Evolutionary conservation across 305 asterid species (phyloP), one percentile per base, ranked within the genome.

Genomic region (Plantago coronopus): DNA sequence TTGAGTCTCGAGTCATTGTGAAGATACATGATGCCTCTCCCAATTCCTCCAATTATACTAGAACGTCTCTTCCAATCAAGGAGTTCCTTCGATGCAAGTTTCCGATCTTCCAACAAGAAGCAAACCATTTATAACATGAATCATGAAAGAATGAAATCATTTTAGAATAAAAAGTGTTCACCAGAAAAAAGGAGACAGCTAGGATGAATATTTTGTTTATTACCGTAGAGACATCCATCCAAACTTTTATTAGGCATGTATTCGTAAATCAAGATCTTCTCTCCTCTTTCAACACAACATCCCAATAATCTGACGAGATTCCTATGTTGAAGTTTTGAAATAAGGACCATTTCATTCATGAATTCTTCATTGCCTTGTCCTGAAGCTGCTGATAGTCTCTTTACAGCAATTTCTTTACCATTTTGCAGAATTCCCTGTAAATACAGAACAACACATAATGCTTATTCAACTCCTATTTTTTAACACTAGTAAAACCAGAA

Each of bases 321-420:
- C 48, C 79, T 31, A 23, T 77, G 82, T 62, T 77, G 77, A 55
- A 77, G 70, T 59, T 77, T 77, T 23, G 75, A 67, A 46, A 77
- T 77, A 59, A 77, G 63, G 45, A 48, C 37, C 58, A 74, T 73
- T 71, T 77, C 82, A 49, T 74, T 77, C 79, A 70, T 61, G 64
- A 77, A 77, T 50, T 77, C 79, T 22, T 67, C 65, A 58, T 57
- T 44, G 13, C 79, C 82, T 38, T 74, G 79, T 45, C 68, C 60
- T 5, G 77, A 77, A 37, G 70, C 40, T 17, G 68, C 25, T 27
- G 84, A 81, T 45, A 81, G 80, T 61, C 84, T 68, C 70, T 81
- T 78, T 58, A 81, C 84, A 6, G 82, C 87, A 37, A 78, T 66
- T 61, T 71, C 80, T 46, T 71, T 67, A 17, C 82, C 82, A 17